A percentile compares a stretch with the other conserved stretches of the same genome.
phyloP scores from a whole-genome alignment of 2,329 filamentous ascomycete species.

The Fusarium verticillioides region DNA sequence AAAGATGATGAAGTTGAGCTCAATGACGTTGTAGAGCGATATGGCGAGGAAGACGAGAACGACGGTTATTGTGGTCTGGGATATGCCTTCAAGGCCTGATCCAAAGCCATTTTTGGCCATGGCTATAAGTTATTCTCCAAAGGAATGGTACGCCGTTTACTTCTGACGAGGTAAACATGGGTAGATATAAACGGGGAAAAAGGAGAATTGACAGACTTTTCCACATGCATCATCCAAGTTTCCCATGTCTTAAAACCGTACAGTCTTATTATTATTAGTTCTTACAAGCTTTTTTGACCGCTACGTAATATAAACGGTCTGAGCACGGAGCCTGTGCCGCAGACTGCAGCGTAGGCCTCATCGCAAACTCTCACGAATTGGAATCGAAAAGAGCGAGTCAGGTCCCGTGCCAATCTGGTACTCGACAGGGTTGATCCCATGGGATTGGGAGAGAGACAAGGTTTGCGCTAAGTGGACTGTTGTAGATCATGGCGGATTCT shows the following conservation, averaged over 20 bases:
- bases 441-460: neutral
- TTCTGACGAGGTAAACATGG: neutral
- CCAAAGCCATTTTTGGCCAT: conserved; percentile 38
- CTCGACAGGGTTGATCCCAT: neutral
- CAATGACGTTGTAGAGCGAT: conserved; percentile 51
- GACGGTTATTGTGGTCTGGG: conserved; percentile 35
- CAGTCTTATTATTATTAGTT: neutral
- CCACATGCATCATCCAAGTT: neutral
- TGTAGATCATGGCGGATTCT: conserved; percentile 9
- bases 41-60: conserved; percentile 48
- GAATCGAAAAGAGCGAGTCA: neutral
- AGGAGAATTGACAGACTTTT: neutral
- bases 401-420: neutral
- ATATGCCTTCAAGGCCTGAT: conserved; percentile 38
- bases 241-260: neutral
- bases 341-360: neutral
- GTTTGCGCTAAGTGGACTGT: conserved; percentile 5
- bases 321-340: neutral
- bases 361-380: conserved; percentile 3
- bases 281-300: neutral
- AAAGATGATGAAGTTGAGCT: conserved; percentile 51
- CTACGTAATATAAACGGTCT: conserved; percentile 25
- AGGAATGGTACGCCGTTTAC: neutral
- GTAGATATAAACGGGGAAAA: too few relatives aligned
- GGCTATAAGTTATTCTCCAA: neutral